phyloP scores from a whole-genome alignment of 1,284 basidiomycete species.

The Inonotus hispidus region DNA sequence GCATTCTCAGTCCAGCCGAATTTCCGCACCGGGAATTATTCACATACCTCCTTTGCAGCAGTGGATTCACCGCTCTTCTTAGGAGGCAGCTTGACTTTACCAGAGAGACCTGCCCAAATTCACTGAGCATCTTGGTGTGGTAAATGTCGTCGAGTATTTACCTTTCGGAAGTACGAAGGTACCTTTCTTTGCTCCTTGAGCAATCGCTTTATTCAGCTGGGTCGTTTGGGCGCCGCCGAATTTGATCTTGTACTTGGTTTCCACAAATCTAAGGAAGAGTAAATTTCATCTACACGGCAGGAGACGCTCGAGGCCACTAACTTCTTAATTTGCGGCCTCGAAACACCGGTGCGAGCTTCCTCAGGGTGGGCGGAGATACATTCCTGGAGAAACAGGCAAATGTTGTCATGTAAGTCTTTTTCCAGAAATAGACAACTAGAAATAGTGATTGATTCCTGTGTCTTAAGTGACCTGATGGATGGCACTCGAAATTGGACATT shows the following conservation, averaged over 20 bases:
- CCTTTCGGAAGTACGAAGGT: conserved; percentile 69
- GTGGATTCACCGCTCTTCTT: conserved; percentile 37
- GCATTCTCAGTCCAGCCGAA: not conserved
- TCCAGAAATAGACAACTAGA: not conserved
- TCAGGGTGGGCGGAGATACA: conserved; percentile 63
- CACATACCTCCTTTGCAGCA: conserved; percentile 31
- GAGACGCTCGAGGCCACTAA: conserved; percentile 30
- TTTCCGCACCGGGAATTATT: not conserved
- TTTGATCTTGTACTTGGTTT: conserved; percentile 58
- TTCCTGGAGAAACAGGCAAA: conserved; percentile 35
- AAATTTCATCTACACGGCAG: conserved; percentile 19
- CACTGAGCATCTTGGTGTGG: not conserved
- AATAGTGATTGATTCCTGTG: not conserved
- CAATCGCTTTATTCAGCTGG: conserved; percentile 69
- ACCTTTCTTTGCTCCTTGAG: conserved; percentile 59
- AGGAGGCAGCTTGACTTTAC: conserved; percentile 45
- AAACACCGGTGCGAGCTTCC: conserved; percentile 63
- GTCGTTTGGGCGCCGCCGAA: conserved; percentile 53
- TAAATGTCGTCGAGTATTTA: conserved; percentile 19
- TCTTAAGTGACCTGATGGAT: not conserved
- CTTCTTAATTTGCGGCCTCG: conserved; percentile 76
- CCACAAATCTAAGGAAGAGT: conserved; percentile 47
- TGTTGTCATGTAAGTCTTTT: not conserved
- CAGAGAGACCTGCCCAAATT: conserved; percentile 29
- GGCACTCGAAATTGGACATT: not conserved